Evolutionary conservation across 2,329 filamentous ascomycete species (phyloP).

Genomic region (Emergomyces orientalis): DNA sequence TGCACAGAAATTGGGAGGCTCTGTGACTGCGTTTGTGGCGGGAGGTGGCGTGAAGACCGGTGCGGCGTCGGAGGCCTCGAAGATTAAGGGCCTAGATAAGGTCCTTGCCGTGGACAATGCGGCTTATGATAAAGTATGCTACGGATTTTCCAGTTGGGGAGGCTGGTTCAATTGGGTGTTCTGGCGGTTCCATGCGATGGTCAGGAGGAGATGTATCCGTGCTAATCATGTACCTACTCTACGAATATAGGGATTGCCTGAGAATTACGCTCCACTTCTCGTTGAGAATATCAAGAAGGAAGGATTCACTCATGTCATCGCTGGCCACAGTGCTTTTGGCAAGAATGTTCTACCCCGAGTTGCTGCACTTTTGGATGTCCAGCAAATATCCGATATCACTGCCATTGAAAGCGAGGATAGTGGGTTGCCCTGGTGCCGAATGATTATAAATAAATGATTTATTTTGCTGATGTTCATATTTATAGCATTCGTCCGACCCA

Average conservation of each 20-base stretch:
- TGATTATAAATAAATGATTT: not conserved
- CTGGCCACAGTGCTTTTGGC: slow-evolving; percentile 87
- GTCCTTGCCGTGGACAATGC: slow-evolving; percentile 79
- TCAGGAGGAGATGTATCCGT: too few species aligned
- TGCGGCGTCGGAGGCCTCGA: slow-evolving; percentile 72
- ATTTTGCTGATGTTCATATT: not conserved
- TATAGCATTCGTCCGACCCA: slow-evolving; percentile 77
- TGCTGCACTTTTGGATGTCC: slow-evolving; percentile 79
- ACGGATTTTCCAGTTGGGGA: slow-evolving; percentile 1
- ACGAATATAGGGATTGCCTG: slow-evolving; percentile 61
- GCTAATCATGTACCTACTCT: not conserved
- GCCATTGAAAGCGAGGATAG: slow-evolving; percentile 78
- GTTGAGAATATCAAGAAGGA: slow-evolving; percentile 96
- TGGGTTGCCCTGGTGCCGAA: slow-evolving; percentile 29
- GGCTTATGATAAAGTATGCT: slow-evolving; percentile 75
- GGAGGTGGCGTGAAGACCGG: slow-evolving; percentile 63
- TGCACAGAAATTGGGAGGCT: slow-evolving; percentile 74
- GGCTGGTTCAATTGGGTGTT: not conserved
- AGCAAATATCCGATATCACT: slow-evolving; percentile 90
- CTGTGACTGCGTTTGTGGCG: slow-evolving; percentile 79
- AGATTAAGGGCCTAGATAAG: slow-evolving; percentile 85
- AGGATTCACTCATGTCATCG: slow-evolving; percentile 84
- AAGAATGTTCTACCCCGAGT: slow-evolving; percentile 90
- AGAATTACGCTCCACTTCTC: slow-evolving; percentile 87
- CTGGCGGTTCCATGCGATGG: not conserved